Evolutionary conservation across 2,329 filamentous ascomycete genomes (phyloP), one percentile per base, ranked within the genome.

Genomic region (Paecilomyces fulvus): DNA sequence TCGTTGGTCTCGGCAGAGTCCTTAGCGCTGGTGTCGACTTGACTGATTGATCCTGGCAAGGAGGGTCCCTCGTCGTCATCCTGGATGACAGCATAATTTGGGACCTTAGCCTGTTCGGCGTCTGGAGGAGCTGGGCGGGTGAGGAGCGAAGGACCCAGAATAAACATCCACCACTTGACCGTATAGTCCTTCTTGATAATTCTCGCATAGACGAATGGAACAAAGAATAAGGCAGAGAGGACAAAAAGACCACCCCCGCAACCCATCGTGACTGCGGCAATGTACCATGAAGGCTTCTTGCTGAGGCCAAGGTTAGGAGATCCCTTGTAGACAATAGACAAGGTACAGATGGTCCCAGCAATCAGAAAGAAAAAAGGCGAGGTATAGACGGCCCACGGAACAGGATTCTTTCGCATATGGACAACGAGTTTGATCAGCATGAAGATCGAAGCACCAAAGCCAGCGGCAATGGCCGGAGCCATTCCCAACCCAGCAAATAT

Each of bases 271-370:
- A 31, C 30, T 33, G 30, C 14, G 14, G 17, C 25, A 33, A 31
- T 31, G 77, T 43, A 43, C 37, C 37, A 43, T 9, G 14, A 4
- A 17, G 37, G 37, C 37, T 86, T 87, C 73, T 86, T 82, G 75
- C 75, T 78, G 28, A 89, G 76, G 21, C 80, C 79, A 30, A 89
- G 80, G 58, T 78, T 84, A 23, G 88, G 87, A 9, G 87, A 89
- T 12, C 88, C 88, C 79, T 91, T 90, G 81, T 89, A 90, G 63
- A 91, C 87, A 64, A 92, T 84, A 49, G 86, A 89, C 4, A 92
- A 79, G 0, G 87, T 88, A 75, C 87, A 89, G 65, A 91, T 75
- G 57, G 86, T 89, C 55, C 80, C 86, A 56, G 88, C 86, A 58
- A 91, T 82, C 56, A 90, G 82, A 80, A 91, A 91, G 76, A 86